Evolutionary conservation across 2,329 filamentous ascomycete genomes (phyloP).

Genomic region (Stachybotrys echinatus): DNA sequence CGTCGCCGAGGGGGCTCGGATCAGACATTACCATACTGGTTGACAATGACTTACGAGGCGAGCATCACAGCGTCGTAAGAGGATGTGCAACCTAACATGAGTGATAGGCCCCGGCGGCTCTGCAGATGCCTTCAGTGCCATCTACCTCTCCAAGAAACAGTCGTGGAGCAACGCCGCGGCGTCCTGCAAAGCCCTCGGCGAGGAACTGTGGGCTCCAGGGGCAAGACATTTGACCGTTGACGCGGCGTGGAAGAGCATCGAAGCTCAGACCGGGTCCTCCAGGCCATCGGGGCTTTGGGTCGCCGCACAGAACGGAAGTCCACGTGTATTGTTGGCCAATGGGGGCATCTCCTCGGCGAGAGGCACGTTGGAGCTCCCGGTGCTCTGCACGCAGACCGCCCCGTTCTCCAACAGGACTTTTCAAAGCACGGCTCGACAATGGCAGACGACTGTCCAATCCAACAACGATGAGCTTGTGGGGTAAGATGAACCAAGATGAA

Average conservation of each 20-base stretch:
- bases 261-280: background rate
- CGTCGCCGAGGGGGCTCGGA: background rate
- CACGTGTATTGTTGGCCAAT: background rate
- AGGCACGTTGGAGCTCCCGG: background rate
- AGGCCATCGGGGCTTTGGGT: background rate
- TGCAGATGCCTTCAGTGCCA: background rate
- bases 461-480: background rate
- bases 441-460: background rate
- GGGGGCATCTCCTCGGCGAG: background rate
- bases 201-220: conserved; percentile 1
- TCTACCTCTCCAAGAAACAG: conserved; percentile 1
- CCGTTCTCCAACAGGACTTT: conserved; percentile 1
- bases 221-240: background rate
- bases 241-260: background rate
- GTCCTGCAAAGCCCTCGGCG: background rate
- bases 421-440: background rate
- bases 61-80: background rate
- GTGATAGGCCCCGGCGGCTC: background rate
- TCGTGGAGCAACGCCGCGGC: background rate
- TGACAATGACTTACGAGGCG: conserved; percentile 1
- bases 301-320: background rate
- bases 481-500: background rate
- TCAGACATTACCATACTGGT: conserved; percentile 1
- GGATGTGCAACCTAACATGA: background rate
- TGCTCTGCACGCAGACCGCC: conserved; percentile 1